phyloP scores from a whole-genome alignment of 495 filamentous ascomycete genomes.

The Tuber calosporum region DNA sequence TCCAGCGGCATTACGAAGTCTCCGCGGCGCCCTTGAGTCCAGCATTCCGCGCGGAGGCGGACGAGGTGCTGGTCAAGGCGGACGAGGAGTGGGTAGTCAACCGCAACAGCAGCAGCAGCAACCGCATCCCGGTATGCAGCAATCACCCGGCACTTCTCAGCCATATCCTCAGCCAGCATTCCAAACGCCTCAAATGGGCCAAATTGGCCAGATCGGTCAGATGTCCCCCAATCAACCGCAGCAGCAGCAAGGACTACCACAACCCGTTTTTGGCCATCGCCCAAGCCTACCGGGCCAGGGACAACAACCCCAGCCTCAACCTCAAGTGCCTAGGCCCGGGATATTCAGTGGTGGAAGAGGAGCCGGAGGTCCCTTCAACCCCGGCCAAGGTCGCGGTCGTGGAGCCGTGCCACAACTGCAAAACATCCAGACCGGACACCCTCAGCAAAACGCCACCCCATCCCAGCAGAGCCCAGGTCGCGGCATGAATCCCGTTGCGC shows the following conservation, averaged over 20 bases:
- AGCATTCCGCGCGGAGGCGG: constrained; percentile 37
- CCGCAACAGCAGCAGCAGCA: not conserved
- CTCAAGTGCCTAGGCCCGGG: constrained; percentile 30
- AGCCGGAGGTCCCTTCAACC: constrained; percentile 19
- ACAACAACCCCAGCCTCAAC: constrained; percentile 23
- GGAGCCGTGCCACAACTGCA: constrained; percentile 26
- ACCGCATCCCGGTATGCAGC: not conserved
- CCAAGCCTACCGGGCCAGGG: constrained; percentile 21
- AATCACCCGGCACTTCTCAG: not conserved
- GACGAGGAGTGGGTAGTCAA: constrained; percentile 17
- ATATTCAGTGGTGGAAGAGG: constrained; percentile 20
- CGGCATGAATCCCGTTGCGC: constrained; percentile 37
- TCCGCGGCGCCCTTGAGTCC: constrained; percentile 34
- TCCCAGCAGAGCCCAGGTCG: constrained; percentile 28
- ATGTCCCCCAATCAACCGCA: constrained; percentile 17
- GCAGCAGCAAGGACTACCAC: constrained; percentile 24
- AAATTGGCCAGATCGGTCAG: not conserved
- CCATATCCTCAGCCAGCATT: not conserved
- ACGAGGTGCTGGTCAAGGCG: constrained; percentile 23
- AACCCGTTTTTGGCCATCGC: constrained; percentile 24
- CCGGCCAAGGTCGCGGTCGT: constrained; percentile 28
- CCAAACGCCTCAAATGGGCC: not conserved
- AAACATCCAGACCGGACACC: constrained; percentile 32
- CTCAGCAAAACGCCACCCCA: constrained; percentile 17
- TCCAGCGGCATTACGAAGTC: constrained; percentile 31